Evolutionary conservation across 352 stramenopile genomes (phyloP).

Genomic region (Globisporangium emineosum): DNA sequence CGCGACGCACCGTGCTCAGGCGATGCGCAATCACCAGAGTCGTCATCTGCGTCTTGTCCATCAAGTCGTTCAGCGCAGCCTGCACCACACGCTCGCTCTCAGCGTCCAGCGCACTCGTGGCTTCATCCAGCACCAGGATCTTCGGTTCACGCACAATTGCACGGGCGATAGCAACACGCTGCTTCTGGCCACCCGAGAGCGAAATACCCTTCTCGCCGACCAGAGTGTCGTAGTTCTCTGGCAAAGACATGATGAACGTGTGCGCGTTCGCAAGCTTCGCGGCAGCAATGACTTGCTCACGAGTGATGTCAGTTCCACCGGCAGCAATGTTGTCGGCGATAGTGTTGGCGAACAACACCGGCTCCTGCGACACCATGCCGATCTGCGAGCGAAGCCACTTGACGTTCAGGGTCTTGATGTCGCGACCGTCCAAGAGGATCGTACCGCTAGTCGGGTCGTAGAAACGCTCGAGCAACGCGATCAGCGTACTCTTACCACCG

Average conservation of each 20-base stretch:
- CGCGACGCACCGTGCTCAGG: conserved; percentile 55
- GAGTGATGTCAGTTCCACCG: conserved; percentile 16
- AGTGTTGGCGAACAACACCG: conserved; percentile 84
- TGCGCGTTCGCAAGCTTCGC: conserved; percentile 29
- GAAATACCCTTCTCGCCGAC: conserved; percentile 34
- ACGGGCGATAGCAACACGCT: conserved; percentile 30
- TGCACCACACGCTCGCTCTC: conserved; percentile 46
- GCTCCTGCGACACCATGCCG: conserved; percentile 80
- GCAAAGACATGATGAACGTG: conserved; percentile 67
- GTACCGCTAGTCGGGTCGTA: conserved; percentile 79
- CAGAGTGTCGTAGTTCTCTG: conserved; percentile 72
- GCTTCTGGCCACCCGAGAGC: conserved; percentile 34
- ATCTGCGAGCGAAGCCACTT: conserved; percentile 67
- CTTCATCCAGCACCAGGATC: conserved; percentile 29
- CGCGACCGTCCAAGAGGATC: conserved; percentile 76
- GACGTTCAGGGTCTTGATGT: conserved; percentile 79
- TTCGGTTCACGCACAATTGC: conserved; percentile 23
- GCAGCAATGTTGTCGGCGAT: conserved; percentile 90
- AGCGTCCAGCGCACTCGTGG: conserved; percentile 23
- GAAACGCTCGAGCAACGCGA: conserved; percentile 77
- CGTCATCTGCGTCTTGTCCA: conserved; percentile 22
- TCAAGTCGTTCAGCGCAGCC: conserved; percentile 25
- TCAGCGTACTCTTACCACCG: conserved; percentile 40
- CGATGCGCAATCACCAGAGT: conserved; percentile 21
- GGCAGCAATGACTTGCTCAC: conserved; percentile 5